phyloP scores from a whole-genome alignment of 805 yeast genomes.

The Cyberlindnera samutprakarnensis region DNA sequence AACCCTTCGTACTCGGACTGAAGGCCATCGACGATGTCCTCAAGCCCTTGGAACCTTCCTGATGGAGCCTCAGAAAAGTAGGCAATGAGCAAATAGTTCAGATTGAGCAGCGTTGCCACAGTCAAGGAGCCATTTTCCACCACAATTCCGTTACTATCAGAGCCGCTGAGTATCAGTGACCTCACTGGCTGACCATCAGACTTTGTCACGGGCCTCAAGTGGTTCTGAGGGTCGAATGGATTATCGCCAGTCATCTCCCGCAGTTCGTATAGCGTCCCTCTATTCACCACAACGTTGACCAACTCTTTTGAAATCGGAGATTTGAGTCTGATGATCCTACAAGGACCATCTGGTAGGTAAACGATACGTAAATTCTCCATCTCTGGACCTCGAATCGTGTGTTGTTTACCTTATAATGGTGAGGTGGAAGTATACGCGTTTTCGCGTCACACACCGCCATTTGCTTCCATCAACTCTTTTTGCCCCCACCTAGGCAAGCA shows the following conservation, averaged over 20 bases:
- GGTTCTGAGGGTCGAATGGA: conserved; percentile 24
- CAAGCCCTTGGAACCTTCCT: conserved; percentile 27
- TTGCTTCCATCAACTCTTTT: too few species aligned
- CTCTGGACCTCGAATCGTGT: too few species aligned
- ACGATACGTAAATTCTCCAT: conserved; percentile 9
- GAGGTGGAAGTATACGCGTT: too few species aligned
- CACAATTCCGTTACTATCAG: conserved; percentile 26
- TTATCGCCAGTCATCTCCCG: conserved; percentile 31
- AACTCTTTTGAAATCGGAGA: conserved; percentile 12
- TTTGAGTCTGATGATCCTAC: conserved; percentile 10
- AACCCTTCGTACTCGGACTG: conserved; percentile 12
- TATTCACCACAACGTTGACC: conserved; percentile 10
- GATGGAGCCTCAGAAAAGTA: conserved; percentile 23
- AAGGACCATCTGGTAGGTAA: conserved; percentile 7
- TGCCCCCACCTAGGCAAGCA: too few species aligned
- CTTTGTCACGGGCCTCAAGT: conserved; percentile 22
- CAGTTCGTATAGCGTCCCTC: conserved; percentile 30
- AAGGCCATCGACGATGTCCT: conserved; percentile 36
- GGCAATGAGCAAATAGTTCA: conserved; percentile 31
- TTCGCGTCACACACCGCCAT: too few species aligned
- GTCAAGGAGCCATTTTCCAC: conserved; percentile 33
- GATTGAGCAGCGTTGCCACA: conserved; percentile 33
- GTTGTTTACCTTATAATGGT: too few species aligned
- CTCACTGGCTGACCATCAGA: conserved; percentile 29
- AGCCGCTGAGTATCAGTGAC: conserved; percentile 25